These are phyloP conservation scores for Phytophthora sp. DNA, from an alignment of 352 stramenopile species.

Conservation along the genomic window DNA sequence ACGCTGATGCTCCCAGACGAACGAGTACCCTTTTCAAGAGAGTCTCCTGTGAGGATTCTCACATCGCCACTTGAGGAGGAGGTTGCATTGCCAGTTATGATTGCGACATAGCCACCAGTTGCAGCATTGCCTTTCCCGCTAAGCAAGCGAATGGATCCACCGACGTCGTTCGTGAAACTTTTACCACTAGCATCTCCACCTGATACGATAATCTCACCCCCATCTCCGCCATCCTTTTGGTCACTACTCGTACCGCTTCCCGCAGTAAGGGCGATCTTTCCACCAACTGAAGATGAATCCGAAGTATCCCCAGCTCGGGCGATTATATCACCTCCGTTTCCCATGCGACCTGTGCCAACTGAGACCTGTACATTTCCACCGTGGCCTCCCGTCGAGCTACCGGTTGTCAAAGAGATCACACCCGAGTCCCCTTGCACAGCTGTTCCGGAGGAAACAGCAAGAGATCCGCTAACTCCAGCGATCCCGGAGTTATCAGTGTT, in stretches of 20 bases:
- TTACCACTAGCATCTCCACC: slow-evolving; percentile 66
- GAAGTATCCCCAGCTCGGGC: slow-evolving; percentile 70
- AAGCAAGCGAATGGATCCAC: slow-evolving; percentile 52
- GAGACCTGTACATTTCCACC: slow-evolving; percentile 71
- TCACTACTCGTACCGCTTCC: slow-evolving; percentile 52
- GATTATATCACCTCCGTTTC: slow-evolving; percentile 72
- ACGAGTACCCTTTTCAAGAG: slow-evolving; percentile 39
- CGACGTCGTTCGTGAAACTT: slow-evolving; percentile 45
- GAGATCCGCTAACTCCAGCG: slow-evolving; percentile 75
- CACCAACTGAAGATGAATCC: slow-evolving; percentile 46
- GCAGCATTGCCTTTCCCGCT: slow-evolving; percentile 57
- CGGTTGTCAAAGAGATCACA: slow-evolving; percentile 71
- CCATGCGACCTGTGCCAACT: slow-evolving; percentile 59
- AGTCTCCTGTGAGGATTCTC: slow-evolving; percentile 57
- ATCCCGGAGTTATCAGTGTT: slow-evolving; percentile 76
- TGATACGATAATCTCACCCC: slow-evolving; percentile 68
- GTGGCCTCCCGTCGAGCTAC: slow-evolving; percentile 55
- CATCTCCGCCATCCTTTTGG: slow-evolving; percentile 65
- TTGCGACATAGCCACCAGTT: slow-evolving; percentile 58
- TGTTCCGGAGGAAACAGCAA: slow-evolving; percentile 68
- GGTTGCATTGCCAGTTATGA: slow-evolving; percentile 63
- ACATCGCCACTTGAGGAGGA: slow-evolving; percentile 69
- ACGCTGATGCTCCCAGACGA: slow-evolving; percentile 59
- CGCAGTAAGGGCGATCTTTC: slow-evolving; percentile 51
- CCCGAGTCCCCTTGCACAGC: slow-evolving; percentile 68